Percentiles rank a stretch among this genome's conserved stretches.
These are phyloP conservation scores for Cladobotryum mycophilum DNA, from an alignment of 2,329 filamentous ascomycete genomes.

Conservation along the genomic window DNA sequence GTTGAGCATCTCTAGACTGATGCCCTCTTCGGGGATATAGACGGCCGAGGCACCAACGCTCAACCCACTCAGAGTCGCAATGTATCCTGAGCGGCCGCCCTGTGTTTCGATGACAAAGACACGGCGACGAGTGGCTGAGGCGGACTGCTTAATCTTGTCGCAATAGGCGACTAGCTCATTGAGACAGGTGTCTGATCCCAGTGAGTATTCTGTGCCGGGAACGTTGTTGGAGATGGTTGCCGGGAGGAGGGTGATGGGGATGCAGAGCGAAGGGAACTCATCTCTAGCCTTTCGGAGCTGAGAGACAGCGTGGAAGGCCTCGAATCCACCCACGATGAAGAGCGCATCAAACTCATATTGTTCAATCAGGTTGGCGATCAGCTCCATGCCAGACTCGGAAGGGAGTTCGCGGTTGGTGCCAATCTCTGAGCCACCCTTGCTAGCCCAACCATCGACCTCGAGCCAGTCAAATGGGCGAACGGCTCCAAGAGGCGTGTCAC, in stretches of 20 bases:
- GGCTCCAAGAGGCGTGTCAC: slow-evolving; percentile 71
- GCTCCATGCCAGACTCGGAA: slow-evolving; percentile 74
- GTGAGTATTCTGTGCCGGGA: slow-evolving; percentile 91
- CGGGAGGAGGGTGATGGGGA: slow-evolving; percentile 84
- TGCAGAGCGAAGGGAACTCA: slow-evolving; percentile 78
- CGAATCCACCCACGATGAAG: slow-evolving; percentile 90
- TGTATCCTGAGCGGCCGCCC: slow-evolving; percentile 87
- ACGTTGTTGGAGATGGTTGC: slow-evolving; percentile 99
- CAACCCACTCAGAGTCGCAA: slow-evolving; percentile 84
- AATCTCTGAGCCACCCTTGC: slow-evolving; percentile 94
- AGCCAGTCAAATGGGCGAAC: slow-evolving; percentile 87
- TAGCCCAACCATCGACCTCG: slow-evolving; percentile 91
- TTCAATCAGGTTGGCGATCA: slow-evolving; percentile 75
- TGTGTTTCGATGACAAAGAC: slow-evolving; percentile 99
- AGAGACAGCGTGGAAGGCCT: slow-evolving; percentile 88
- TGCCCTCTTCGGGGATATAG: slow-evolving; percentile 95
- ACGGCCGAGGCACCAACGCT: slow-evolving; percentile 89
- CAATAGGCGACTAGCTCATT: slow-evolving; percentile 94
- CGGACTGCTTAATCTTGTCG: slow-evolving; percentile 95
- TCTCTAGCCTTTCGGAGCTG: slow-evolving; percentile 77
- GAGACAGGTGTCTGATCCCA: slow-evolving; percentile 92
- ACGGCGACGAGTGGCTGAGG: slow-evolving; percentile 83
- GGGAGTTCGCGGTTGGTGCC: slow-evolving; percentile 94
- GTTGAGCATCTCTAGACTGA: slow-evolving; percentile 87
- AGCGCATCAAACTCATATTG: slow-evolving; percentile 85